These are phyloP conservation scores for Nakazawaea wyomingensis DNA, from an alignment of 805 yeast species.

Conservation along the genomic window DNA sequence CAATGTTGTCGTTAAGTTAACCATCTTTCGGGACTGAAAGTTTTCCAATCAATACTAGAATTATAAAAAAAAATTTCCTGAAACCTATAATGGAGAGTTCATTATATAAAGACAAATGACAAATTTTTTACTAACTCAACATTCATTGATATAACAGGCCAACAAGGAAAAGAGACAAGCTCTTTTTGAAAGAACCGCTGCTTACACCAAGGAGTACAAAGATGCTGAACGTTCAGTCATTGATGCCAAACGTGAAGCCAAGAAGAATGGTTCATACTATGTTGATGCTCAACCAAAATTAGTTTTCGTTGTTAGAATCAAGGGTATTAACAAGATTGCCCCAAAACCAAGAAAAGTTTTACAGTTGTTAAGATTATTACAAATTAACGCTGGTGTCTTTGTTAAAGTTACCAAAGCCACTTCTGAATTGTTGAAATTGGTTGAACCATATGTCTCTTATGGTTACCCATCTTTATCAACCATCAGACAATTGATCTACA, in stretches of 20 bases:
- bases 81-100: too few species aligned
- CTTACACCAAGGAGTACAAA: constrained; percentile 91
- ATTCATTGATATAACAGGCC: constrained; percentile 27
- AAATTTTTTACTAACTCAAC: constrained; percentile 10
- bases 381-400: constrained; percentile 92
- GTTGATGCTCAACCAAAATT: constrained; percentile 93
- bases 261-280: constrained; percentile 90
- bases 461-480: constrained; percentile 95
- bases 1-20: constrained; percentile 70
- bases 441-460: constrained; percentile 95
- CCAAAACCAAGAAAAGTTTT: constrained; percentile 99
- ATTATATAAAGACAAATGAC: too few species aligned
- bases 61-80: background rate
- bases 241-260: constrained; percentile 88
- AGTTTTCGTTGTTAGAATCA: constrained; percentile 95
- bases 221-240: constrained; percentile 86
- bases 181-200: constrained; percentile 86
- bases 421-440: constrained; percentile 83
- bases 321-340: constrained; percentile 98
- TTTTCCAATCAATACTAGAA: constrained; percentile 2
- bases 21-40: constrained; percentile 86
- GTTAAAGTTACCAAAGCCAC: constrained; percentile 96
- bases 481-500: constrained; percentile 89
- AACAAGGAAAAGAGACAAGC: constrained; percentile 42
- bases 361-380: constrained; percentile 88